A percentile compares a stretch with the other conserved stretches of the same genome.
These are phyloP conservation scores for Nakazawaea holstii DNA, from an alignment of 805 yeast genomes.

Conservation along the genomic window DNA sequence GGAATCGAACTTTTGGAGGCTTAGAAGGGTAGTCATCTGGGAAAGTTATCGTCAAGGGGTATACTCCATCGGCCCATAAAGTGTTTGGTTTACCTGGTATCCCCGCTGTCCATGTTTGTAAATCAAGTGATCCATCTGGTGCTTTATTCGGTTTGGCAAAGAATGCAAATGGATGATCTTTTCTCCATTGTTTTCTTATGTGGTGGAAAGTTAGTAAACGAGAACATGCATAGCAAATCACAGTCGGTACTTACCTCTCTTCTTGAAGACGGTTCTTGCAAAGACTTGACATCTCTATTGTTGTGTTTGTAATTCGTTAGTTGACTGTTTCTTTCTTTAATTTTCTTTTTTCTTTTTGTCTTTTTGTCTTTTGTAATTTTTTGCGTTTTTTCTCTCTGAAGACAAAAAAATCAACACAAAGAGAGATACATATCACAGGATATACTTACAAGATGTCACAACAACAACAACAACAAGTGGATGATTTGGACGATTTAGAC, in stretches of 20 bases:
- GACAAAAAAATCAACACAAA: not conserved
- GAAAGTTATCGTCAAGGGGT: slow-evolving; percentile 75
- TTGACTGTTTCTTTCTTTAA: not conserved
- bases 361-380: not conserved
- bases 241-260: slow-evolving; percentile 67
- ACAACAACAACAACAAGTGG: no score
- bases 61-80: slow-evolving; percentile 86
- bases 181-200: slow-evolving; percentile 96
- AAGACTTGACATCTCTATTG: slow-evolving; percentile 39
- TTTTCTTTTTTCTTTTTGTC: not conserved
- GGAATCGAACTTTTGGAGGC: slow-evolving; percentile 92
- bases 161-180: slow-evolving; percentile 97
- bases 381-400: not conserved
- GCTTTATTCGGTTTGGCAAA: slow-evolving; percentile 83
- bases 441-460: no score
- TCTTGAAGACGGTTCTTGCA: slow-evolving; percentile 84
- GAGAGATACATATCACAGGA: not conserved
- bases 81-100: slow-evolving; percentile 91
- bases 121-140: slow-evolving; percentile 78
- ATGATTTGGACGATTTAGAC: slow-evolving; percentile 71
- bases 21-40: slow-evolving; percentile 94
- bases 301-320: not conserved
- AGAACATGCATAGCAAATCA: no score
- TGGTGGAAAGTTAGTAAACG: not conserved
- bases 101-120: slow-evolving; percentile 90